Percentiles rank a stretch among this genome's conserved stretches.
Conservation (phyloP, 345 rosid species). For the Adansonia digitata region DNA sequence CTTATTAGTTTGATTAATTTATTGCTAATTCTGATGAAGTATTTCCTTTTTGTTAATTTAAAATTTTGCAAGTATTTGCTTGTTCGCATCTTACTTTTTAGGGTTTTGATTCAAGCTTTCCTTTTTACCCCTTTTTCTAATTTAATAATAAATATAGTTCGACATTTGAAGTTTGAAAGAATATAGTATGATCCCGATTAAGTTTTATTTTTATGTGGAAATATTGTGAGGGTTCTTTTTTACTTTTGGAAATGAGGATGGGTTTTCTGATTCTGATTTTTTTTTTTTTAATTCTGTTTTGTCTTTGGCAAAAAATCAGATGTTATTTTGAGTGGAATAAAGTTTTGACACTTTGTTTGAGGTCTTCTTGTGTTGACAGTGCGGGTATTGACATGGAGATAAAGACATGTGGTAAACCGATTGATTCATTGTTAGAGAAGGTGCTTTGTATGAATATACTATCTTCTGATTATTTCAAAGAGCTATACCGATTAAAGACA, state of each 20-base stretch:
- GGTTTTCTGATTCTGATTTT: neutral
- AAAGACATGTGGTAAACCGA: conserved; percentile 76
- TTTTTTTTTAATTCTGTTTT: too few relatives aligned
- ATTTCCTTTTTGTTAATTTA: neutral
- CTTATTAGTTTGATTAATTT: neutral
- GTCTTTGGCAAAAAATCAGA: neutral
- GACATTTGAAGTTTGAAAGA: neutral
- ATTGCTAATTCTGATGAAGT: neutral
- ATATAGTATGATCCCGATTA: neutral
- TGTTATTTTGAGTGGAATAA: neutral
- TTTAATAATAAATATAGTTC: neutral
- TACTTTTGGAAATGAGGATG: neutral
- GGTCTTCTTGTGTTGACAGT: conserved; percentile 6
- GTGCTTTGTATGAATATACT: conserved; percentile 97
- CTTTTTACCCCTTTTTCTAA: neutral
- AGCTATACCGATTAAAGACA: conserved; percentile 90
- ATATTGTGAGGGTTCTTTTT: neutral
- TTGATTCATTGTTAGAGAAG: conserved; percentile 81
- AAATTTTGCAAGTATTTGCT: neutral
- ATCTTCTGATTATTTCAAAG: conserved; percentile 97
- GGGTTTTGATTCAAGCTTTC: neutral
- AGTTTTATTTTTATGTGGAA: neutral
- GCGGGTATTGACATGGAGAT: conserved; percentile 51
- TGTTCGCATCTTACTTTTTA: neutral
- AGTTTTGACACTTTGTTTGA: neutral